Percentiles rank a stretch among this genome's conserved stretches.
Evolutionary conservation across 441 rosid genomes (phyloP).

Genomic region (Biscutella laevigata): DNA sequence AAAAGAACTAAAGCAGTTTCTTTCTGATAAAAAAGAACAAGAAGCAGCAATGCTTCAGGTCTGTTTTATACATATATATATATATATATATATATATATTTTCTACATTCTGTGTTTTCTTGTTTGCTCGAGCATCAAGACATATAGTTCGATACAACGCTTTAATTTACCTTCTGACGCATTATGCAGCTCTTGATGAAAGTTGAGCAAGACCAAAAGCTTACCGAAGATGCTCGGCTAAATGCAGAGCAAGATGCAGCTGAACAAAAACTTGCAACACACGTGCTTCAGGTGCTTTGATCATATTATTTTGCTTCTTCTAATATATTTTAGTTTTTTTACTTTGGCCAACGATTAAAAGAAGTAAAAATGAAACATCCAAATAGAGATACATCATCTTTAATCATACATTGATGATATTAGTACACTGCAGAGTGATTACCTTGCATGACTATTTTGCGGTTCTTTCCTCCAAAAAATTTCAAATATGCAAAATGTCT

Average conservation of each 20-base stretch:
- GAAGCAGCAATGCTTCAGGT: conserved; percentile 65
- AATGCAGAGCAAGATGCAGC: conserved; percentile 53
- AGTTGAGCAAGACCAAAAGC: conserved; percentile 55
- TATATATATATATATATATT: too few relatives aligned
- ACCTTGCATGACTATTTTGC: not conserved
- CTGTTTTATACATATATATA: not conserved
- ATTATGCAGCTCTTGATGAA: conserved; percentile 42
- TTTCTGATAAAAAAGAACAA: conserved; percentile 56
- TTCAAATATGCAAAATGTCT: not conserved
- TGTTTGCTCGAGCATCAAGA: not conserved
- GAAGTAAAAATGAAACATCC: not conserved
- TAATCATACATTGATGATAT: not conserved
- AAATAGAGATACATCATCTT: not conserved
- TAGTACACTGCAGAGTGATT: not conserved
- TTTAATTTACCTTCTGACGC: not conserved
- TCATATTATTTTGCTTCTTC: conserved; percentile 2
- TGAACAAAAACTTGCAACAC: conserved; percentile 39
- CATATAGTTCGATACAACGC: conserved; percentile 2
- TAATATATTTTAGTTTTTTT: not conserved
- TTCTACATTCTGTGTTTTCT: not conserved
- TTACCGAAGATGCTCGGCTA: conserved; percentile 57
- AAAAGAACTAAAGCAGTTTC: conserved; percentile 36
- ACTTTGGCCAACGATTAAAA: not conserved
- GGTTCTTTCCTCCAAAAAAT: not conserved
- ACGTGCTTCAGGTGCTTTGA: conserved; percentile 43